These are phyloP conservation scores for Castanopsis chinensis DNA, from an alignment of 306 rosid species.

Conservation along the genomic window DNA sequence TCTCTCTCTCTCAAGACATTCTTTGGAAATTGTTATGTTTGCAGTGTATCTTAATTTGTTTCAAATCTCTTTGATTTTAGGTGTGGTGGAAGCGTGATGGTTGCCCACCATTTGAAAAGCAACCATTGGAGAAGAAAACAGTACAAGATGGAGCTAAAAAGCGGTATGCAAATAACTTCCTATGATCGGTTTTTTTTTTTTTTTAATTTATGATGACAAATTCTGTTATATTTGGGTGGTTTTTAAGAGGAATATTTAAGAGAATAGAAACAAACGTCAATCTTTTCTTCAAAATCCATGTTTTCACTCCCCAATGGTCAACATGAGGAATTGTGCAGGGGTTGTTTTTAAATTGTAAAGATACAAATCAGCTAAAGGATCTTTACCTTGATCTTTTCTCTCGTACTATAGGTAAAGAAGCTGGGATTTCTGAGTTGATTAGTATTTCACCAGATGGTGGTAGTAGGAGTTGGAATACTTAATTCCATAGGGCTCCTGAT, in stretches of 20 bases:
- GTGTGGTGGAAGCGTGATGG: conserved; percentile 99
- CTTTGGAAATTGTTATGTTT: not conserved
- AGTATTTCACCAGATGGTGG: too few relatives aligned
- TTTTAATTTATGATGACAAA: not conserved
- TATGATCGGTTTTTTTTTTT: not conserved
- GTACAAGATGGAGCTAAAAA: conserved; percentile 71
- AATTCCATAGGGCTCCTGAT: too few relatives aligned
- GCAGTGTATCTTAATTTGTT: not conserved
- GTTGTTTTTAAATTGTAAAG: not conserved
- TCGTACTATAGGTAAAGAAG: too few relatives aligned
- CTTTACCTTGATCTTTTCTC: too few relatives aligned
- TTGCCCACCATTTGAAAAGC: conserved; percentile 90
- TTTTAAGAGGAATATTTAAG: not conserved
- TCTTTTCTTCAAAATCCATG: not conserved
- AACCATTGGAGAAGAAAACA: conserved; percentile 65
- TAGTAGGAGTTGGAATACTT: too few relatives aligned
- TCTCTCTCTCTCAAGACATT: conserved; percentile 1
- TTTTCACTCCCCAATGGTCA: not conserved
- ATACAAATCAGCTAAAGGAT: not conserved
- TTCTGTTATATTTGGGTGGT: not conserved
- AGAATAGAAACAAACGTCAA: not conserved
- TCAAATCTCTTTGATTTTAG: conserved; percentile 37
- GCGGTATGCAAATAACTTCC: conserved; percentile 53
- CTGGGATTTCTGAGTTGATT: too few relatives aligned
- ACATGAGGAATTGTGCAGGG: not conserved